Evolutionary conservation across 2,329 filamentous ascomycete genomes (phyloP).

Genomic region (Moelleriella libera): DNA sequence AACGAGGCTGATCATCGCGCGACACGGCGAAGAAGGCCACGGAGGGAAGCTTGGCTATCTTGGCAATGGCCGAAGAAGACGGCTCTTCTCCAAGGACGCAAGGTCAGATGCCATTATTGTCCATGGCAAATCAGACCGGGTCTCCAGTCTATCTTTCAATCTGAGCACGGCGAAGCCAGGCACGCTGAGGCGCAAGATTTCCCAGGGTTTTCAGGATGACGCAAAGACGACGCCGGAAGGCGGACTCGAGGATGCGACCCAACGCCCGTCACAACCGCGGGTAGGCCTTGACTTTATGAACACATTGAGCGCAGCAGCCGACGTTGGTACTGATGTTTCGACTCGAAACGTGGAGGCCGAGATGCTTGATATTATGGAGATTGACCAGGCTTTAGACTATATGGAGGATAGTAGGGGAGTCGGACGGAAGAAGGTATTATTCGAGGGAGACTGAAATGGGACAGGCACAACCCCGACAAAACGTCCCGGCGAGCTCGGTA

Average conservation of each 20-base stretch:
- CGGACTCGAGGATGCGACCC: conserved; percentile 9
- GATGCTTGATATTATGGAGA: conserved; percentile 52
- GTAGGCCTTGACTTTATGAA: conserved; percentile 35
- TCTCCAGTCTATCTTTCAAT: conserved; percentile 31
- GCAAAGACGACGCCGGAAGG: conserved; percentile 4
- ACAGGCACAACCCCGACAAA: conserved; percentile 11
- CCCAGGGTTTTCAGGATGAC: conserved; percentile 13
- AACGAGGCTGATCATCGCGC: conserved; percentile 38
- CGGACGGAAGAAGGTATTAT: conserved; percentile 37
- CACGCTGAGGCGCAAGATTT: conserved; percentile 17
- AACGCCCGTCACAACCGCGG: conserved; percentile 15
- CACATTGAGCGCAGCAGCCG: conserved; percentile 37
- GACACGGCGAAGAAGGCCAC: conserved; percentile 34
- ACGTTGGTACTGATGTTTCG: conserved; percentile 32
- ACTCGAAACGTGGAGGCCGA: conserved; percentile 42
- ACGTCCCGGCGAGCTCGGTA: background rate
- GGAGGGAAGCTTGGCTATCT: conserved; percentile 27
- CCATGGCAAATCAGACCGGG: conserved; percentile 27
- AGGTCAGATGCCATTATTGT: conserved; percentile 40
- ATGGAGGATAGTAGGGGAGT: conserved; percentile 35
- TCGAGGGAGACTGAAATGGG: conserved; percentile 23
- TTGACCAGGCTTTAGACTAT: conserved; percentile 43
- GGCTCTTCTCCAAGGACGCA: conserved; percentile 22
- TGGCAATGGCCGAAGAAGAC: conserved; percentile 16
- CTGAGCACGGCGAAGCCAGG: conserved; percentile 30